Evolutionary conservation across 2,329 filamentous ascomycete species (phyloP).

Genomic region (Aspergillus pseudonomiae): DNA sequence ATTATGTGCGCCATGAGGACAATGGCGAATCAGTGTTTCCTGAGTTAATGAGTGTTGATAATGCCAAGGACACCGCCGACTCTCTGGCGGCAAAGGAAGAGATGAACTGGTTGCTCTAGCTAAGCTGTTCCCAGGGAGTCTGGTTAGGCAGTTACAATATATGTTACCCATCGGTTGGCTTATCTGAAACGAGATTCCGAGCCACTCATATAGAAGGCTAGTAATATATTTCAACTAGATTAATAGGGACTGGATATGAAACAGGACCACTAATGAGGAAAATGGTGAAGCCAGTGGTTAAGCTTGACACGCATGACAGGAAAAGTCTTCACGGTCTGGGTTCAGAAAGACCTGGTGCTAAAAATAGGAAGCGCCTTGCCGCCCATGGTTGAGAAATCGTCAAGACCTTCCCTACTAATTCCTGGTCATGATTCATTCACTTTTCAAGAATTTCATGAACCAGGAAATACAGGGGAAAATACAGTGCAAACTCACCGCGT

Average conservation of each 20-base stretch:
- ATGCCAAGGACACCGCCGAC: conserved; percentile 13
- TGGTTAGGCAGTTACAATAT: neutral
- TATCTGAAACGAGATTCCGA: neutral
- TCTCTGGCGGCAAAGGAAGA: neutral
- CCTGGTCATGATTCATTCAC: neutral
- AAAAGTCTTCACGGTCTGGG: conserved; percentile 2
- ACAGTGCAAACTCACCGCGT: neutral
- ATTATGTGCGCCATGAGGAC: conserved; percentile 27
- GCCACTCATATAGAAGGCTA: neutral
- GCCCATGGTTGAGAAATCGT: conserved; percentile 8
- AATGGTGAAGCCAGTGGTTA: neutral
- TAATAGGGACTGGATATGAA: neutral
- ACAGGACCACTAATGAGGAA: neutral
- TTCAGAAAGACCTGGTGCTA: conserved; percentile 6
- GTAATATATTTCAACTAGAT: neutral
- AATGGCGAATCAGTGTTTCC: conserved; percentile 1
- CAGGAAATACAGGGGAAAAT: neutral
- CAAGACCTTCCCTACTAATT: neutral
- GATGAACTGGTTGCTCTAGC: neutral
- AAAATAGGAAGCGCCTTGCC: conserved; percentile 15
- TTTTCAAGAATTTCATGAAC: neutral
- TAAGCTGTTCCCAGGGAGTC: neutral
- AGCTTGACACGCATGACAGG: neutral
- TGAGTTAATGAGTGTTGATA: neutral
- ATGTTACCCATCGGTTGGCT: neutral